These are phyloP conservation scores for Colletotrichum paranaense DNA, from an alignment of 2,329 filamentous ascomycete genomes.

Conservation along the genomic window DNA sequence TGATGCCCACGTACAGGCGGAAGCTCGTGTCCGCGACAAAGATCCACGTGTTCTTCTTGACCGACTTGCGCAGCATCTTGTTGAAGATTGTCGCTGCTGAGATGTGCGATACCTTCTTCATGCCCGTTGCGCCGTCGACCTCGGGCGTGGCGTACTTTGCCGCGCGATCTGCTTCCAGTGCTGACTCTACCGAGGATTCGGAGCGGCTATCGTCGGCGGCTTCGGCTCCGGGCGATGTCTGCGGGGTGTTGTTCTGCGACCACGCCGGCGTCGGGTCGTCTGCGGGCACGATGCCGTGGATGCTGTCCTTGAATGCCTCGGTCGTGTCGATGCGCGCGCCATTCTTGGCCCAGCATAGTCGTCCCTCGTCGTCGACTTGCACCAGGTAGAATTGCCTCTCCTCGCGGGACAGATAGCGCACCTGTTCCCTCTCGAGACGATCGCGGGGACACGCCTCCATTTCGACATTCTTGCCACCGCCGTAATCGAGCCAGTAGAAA, in stretches of 20 bases:
- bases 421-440: conserved; percentile 79
- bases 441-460: conserved; percentile 79
- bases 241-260: conserved; percentile 44
- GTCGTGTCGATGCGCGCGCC: conserved; percentile 81
- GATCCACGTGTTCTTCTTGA: conserved; percentile 92
- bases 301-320: conserved; percentile 80
- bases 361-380: conserved; percentile 77
- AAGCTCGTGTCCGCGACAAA: conserved; percentile 91
- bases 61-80: conserved; percentile 80
- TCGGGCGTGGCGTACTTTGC: conserved; percentile 74
- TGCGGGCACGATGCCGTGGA: conserved; percentile 76
- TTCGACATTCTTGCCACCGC: conserved; percentile 78
- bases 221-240: conserved; percentile 33
- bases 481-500: conserved; percentile 93
- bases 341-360: conserved; percentile 90
- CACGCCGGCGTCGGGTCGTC: conserved; percentile 70
- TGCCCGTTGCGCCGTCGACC: conserved; percentile 69
- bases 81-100: conserved; percentile 81
- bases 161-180: conserved; percentile 68
- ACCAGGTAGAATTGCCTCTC: conserved; percentile 87
- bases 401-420: conserved; percentile 85
- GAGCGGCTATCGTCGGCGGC: conserved; percentile 44
- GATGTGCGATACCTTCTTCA: conserved; percentile 68
- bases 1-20: conserved; percentile 89
- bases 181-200: conserved; percentile 54